Percentiles rank a stretch among this genome's conserved stretches.
Evolutionary conservation across 2,329 filamentous ascomycete species (phyloP).

Genomic region (Fusarium sp.): DNA sequence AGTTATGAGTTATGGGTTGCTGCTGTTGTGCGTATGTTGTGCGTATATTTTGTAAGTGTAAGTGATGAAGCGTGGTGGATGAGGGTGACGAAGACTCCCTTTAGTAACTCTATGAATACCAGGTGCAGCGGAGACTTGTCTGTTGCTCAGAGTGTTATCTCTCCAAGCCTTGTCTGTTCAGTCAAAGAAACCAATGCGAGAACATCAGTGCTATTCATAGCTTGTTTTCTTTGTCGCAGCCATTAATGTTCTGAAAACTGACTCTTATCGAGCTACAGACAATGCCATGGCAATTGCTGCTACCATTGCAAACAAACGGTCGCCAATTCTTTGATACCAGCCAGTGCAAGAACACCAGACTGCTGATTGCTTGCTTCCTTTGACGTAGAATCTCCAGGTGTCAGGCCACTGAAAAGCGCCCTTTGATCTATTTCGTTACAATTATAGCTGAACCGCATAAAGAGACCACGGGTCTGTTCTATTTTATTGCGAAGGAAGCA

Average conservation of each 20-base stretch:
- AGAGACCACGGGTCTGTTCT: neutral
- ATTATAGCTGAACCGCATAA: neutral
- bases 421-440: neutral
- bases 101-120: neutral
- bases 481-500: neutral
- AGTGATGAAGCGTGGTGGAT: neutral
- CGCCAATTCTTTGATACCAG: neutral
- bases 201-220: neutral
- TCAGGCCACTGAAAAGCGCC: neutral
- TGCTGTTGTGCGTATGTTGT: neutral
- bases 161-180: neutral
- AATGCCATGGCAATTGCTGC: neutral
- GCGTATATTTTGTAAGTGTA: neutral
- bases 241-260: neutral
- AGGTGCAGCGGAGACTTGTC: neutral
- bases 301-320: neutral
- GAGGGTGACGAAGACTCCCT: neutral
- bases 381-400: neutral
- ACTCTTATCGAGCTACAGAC: neutral
- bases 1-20: too few relatives aligned
- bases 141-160: neutral
- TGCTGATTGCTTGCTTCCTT: neutral
- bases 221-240: neutral
- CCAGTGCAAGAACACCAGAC: neutral
- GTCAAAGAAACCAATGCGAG: neutral